Conservation (phyloP, 352 stramenopile species). For the Globisporangium nunn region DNA sequence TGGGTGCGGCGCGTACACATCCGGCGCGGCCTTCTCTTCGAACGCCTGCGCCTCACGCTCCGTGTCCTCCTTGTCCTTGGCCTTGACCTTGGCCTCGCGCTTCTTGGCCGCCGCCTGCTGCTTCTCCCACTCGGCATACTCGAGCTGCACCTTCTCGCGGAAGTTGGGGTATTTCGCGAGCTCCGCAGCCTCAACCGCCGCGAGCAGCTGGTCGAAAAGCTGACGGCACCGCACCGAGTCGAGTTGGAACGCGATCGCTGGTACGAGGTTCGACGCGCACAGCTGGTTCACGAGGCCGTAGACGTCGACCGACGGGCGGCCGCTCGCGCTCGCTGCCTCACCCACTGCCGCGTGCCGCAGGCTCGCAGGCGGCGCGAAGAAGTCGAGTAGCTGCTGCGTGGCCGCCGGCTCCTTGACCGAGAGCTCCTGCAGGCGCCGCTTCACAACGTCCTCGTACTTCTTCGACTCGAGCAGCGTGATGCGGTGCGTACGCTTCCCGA, state of each 20-base stretch:
- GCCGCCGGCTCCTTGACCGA: conserved; percentile 86
- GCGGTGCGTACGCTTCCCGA: conserved; percentile 80
- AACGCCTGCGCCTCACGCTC: conserved; percentile 78
- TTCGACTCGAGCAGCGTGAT: conserved; percentile 98
- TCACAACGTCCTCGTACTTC: conserved; percentile 96
- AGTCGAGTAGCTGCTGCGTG: conserved; percentile 78
- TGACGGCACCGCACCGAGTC: conserved; percentile 84
- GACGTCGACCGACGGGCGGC: conserved; percentile 54
- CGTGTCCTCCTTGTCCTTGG: conserved; percentile 88
- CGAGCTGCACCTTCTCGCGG: conserved; percentile 91
- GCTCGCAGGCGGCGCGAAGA: conserved; percentile 60
- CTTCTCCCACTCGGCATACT: conserved; percentile 84
- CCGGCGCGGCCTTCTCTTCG: conserved; percentile 74
- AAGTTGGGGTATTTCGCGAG: conserved; percentile 77
- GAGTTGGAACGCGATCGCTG: conserved; percentile 85
- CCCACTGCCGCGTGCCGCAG: conserved; percentile 51
- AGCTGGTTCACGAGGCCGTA: conserved; percentile 69
- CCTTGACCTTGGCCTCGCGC: conserved; percentile 90
- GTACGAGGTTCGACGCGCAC: conserved; percentile 47
- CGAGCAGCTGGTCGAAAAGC: conserved; percentile 75
- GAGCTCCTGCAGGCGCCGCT: conserved; percentile 86
- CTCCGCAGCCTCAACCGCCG: conserved; percentile 69
- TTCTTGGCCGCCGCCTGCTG: conserved; percentile 89
- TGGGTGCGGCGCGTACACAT: conserved; percentile 96
- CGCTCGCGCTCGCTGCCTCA: conserved; percentile 39